Conservation (phyloP, 495 filamentous ascomycete genomes). For the Corynascus novoguineensis region DNA sequence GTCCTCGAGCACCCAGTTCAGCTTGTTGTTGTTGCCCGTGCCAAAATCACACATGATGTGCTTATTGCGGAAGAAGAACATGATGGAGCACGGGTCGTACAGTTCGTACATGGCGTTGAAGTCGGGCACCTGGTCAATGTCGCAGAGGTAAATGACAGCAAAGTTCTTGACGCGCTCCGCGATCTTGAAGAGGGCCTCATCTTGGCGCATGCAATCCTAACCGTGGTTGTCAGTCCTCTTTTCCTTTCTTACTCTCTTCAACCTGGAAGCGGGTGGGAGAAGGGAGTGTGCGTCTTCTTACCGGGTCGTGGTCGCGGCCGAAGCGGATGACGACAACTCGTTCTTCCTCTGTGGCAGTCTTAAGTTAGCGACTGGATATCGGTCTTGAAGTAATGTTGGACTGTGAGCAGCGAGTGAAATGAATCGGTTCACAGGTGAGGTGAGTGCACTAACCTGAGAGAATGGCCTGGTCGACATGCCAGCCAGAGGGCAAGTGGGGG, state of each 20-base stretch:
- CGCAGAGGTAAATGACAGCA: constrained; percentile 90
- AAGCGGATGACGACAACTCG: constrained; percentile 94
- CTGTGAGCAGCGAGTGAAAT: background rate
- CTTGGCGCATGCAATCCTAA: constrained; percentile 82
- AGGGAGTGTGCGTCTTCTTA: background rate
- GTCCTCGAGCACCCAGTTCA: constrained; percentile 93
- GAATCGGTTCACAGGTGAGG: background rate
- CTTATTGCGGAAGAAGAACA: constrained; percentile 93
- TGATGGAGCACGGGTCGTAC: constrained; percentile 65
- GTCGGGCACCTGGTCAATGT: constrained; percentile 90
- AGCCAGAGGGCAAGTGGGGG: constrained; percentile 85
- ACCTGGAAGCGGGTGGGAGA: background rate
- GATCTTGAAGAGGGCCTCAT: constrained; percentile 90
- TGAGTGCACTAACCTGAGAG: constrained; percentile 46
- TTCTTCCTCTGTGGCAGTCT: constrained; percentile 65
- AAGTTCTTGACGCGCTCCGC: constrained; percentile 84
- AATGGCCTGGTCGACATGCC: constrained; percentile 95
- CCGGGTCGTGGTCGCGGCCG: constrained; percentile 56
- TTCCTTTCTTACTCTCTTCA: too few species aligned
- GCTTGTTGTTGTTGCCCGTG: constrained; percentile 96
- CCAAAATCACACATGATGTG: constrained; percentile 99
- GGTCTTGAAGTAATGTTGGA: background rate
- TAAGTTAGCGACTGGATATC: background rate
- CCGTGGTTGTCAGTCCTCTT: constrained; percentile 41
- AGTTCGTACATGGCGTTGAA: constrained; percentile 94